Conservation (phyloP, 495 filamentous ascomycete genomes). For the Talaromyces thailandensis region DNA sequence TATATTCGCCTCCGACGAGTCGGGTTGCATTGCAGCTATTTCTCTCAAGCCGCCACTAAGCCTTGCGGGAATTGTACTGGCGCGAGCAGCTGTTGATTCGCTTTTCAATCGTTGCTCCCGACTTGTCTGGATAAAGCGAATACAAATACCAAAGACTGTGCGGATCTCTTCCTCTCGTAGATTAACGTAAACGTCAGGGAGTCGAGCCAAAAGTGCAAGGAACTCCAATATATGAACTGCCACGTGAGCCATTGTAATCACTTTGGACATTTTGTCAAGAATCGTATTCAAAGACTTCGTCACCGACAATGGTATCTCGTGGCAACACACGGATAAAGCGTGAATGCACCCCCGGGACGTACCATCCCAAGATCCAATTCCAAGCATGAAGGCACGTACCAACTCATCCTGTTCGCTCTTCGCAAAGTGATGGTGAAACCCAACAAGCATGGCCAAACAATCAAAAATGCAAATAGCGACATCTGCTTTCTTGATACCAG, state of each 20-base stretch:
- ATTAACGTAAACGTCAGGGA: slow-evolving; percentile 78
- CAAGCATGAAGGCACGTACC: slow-evolving; percentile 72
- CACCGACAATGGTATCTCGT: slow-evolving; percentile 78
- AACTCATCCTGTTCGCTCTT: slow-evolving; percentile 84
- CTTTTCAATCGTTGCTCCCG: slow-evolving; percentile 44
- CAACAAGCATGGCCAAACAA: slow-evolving; percentile 70
- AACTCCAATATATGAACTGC: slow-evolving; percentile 95
- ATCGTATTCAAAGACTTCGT: slow-evolving; percentile 74
- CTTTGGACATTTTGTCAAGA: slow-evolving; percentile 84
- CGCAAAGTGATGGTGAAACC: slow-evolving; percentile 76
- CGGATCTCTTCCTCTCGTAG: slow-evolving; percentile 82
- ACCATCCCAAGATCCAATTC: slow-evolving; percentile 74
- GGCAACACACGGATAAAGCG: slow-evolving; percentile 84
- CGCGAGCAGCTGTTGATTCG: slow-evolving; percentile 22
- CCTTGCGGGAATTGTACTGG: slow-evolving; percentile 20
- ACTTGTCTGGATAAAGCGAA: slow-evolving; percentile 77
- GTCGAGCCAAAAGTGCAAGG: slow-evolving; percentile 71
- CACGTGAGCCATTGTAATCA: slow-evolving; percentile 85
- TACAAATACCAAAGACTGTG: slow-evolving; percentile 88
- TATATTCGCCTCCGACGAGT: slow-evolving; percentile 20
- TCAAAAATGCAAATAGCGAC: slow-evolving; percentile 84
- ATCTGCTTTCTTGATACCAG: slow-evolving; percentile 77
- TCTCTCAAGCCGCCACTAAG: slow-evolving; percentile 36
- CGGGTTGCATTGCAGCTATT: slow-evolving; percentile 17
- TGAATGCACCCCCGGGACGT: slow-evolving; percentile 89